Evolutionary conservation across 2,329 filamentous ascomycete species (phyloP), one percentile per base, ranked within the genome.

Genomic region (Nemania diffusa): DNA sequence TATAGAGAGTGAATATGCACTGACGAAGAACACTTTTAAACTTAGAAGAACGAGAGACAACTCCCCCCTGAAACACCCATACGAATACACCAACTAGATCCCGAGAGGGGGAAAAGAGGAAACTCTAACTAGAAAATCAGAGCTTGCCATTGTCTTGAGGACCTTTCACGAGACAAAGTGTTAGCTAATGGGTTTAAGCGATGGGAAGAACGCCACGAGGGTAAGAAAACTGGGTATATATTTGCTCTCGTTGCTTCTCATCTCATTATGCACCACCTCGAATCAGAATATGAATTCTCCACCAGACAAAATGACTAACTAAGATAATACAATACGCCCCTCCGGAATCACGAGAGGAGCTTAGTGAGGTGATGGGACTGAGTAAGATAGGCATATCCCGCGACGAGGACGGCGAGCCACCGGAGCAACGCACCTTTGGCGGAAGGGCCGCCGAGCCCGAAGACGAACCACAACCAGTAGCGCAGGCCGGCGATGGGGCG

Each of bases 391-490:
- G 77, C 69, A 63, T 76, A 79, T 26, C 71, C 73, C 34, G 78
- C 76, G 63, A 80, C 74, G 65, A 84, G 67, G 24, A 84, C 79
- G 63, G 84, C 56, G 24, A 84, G 71, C 86, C 87, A 89, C 72
- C 86, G 81, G 62, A 84, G 9, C 61, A 87, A 81, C 77, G 83
- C 83, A 78, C 83, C 83, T 80, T 83, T 83, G 32, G 78, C 78
- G 65, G 81, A 79, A 67, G 81, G 80, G 32, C 83, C 82, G 40
- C 88, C 88, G 44, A 90, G 81, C 7, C 83, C 79, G 20, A 86
- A 68, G 37, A 89, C 61, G 46, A 89, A 74, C 65, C 80, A 75
- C 22, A 84, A 1, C 85, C 87, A 90, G 77, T 90, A 90, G 48
- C 75, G 78, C 3, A 87, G 51, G 0, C 87, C 85, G 67, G 79